Percentiles rank a stretch among this genome's conserved stretches.
Evolutionary conservation across 345 rosid genomes (phyloP).

Genomic region (Angophora floribunda): DNA sequence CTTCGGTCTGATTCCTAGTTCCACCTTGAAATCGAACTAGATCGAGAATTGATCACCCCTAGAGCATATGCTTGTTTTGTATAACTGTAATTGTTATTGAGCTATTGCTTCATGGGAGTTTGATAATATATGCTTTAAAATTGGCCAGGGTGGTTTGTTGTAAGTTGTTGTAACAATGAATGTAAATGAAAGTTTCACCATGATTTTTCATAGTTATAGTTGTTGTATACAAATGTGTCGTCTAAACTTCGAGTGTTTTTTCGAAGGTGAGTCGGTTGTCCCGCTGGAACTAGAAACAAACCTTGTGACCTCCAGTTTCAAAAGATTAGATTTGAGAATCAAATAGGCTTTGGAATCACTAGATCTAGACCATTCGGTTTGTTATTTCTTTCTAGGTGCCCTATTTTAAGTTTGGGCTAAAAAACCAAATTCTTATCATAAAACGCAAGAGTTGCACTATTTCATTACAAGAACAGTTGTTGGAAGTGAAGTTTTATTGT

Average conservation of each 20-base stretch:
- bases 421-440: not conserved
- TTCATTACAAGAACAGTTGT: not conserved
- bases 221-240: not conserved
- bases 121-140: not conserved
- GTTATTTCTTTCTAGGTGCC: not conserved
- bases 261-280: accelerated
- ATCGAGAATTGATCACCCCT: too few species aligned
- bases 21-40: too few species aligned
- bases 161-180: not conserved
- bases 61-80: not conserved
- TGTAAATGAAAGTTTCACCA: not conserved
- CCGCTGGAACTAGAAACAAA: not conserved
- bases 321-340: not conserved
- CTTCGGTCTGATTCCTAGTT: too few species aligned
- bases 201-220: not conserved
- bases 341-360: not conserved
- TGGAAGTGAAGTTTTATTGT: not conserved
- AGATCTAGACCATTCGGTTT: not conserved
- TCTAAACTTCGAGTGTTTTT: not conserved
- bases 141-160: not conserved
- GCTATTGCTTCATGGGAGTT: not conserved
- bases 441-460: not conserved
- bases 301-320: not conserved
- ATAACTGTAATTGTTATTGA: not conserved
- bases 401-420: not conserved